Base-by-base conservation (phyloP, 2,329 filamentous ascomycete genomes). In the Colletotrichum sojae region DNA sequence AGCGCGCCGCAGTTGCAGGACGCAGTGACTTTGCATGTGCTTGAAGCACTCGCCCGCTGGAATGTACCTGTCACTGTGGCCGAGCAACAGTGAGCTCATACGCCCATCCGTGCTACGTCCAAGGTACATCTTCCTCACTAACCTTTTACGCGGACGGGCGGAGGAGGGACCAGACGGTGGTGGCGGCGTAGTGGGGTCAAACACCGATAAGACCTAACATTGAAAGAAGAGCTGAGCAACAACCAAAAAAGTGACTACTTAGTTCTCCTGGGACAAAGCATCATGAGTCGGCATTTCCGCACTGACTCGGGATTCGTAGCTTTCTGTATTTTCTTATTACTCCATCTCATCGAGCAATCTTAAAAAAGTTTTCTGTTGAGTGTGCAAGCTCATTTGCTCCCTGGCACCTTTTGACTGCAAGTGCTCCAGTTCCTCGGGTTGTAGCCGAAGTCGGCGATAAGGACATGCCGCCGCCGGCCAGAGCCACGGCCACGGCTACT, bases 21-120 rank as follows among this genome's bases (percentile, higher is more conserved):
- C n/a, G 20, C 16, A 22, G 66, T 51, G 43, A 60, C 56, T 69
- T 69, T 69, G 66, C 66, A 69, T 66, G 66, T 69, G 66, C 66
- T 55, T 49, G 43, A 39, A 54, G n/a, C 39, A 15, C 31, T 65
- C 31, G 54, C 49, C 22, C 13, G 39, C 9, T 65, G 55, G 49
- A 49, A 69, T 64, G 53, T 68, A 58, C 25, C 60, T 15, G n/a
- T 40, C 31, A 10, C 46, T 52, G 31, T 52, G 31, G 57, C 57
- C 45, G 57, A 60, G 45, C 57, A 60, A 60, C 45, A 51, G 46
- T 60, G 57, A 60, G 46, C 57, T 60, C 57, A 60, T 60, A 56
- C 31, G 12, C 51, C 18, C 43, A 27, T 27, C 13, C 40, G 27
- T 15, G 22, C 22, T 25, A 25, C 45, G 20, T 31, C 57, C 43